Percentiles rank a stretch among this genome's conserved stretches.
These are phyloP conservation scores for Cladosporium sp. DNA, from an alignment of 2,329 filamentous ascomycete genomes.

Conservation along the genomic window DNA sequence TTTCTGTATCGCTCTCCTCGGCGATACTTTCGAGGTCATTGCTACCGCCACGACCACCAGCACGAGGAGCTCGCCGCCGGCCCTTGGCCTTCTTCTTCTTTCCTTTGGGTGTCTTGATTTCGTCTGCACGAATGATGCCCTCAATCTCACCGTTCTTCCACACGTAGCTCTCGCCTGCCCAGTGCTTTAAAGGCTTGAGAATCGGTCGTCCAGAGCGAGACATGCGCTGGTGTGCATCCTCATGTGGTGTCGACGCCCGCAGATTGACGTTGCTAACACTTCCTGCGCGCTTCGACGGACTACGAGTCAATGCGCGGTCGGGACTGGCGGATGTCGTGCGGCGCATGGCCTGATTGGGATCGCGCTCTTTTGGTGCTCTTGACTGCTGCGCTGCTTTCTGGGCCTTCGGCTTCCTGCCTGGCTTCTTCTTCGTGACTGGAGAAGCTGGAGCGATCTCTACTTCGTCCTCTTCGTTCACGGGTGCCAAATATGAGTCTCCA, in stretches of 20 bases:
- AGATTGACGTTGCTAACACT: slow-evolving; percentile 30
- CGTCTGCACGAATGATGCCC: slow-evolving; percentile 69
- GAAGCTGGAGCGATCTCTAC: not conserved
- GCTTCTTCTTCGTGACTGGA: not conserved
- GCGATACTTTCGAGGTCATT: slow-evolving; percentile 30
- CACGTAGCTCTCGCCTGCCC: slow-evolving; percentile 75
- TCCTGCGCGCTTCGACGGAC: slow-evolving; percentile 11
- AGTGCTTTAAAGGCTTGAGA: slow-evolving; percentile 72
- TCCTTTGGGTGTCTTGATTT: slow-evolving; percentile 36
- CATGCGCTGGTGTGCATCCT: slow-evolving; percentile 52
- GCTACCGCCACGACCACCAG: slow-evolving; percentile 12
- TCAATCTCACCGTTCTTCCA: slow-evolving; percentile 65
- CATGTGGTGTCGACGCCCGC: slow-evolving; percentile 33
- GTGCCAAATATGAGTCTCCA: slow-evolving; percentile 12
- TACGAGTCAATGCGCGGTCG: not conserved
- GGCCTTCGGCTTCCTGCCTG: slow-evolving; percentile 7
- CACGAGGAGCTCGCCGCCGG: not conserved
- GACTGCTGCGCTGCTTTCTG: slow-evolving; percentile 8
- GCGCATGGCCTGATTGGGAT: slow-evolving; percentile 19
- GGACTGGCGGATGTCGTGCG: slow-evolving; percentile 13
- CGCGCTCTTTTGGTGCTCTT: slow-evolving; percentile 17
- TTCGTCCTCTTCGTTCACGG: slow-evolving; percentile 3
- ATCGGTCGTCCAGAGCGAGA: slow-evolving; percentile 74
- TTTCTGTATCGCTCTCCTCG: slow-evolving; percentile 45
- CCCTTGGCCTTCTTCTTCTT: slow-evolving; percentile 31